Evolutionary conservation across 345 rosid genomes (phyloP).

Genomic region (sweet orange (Citrus sinensis)): DNA sequence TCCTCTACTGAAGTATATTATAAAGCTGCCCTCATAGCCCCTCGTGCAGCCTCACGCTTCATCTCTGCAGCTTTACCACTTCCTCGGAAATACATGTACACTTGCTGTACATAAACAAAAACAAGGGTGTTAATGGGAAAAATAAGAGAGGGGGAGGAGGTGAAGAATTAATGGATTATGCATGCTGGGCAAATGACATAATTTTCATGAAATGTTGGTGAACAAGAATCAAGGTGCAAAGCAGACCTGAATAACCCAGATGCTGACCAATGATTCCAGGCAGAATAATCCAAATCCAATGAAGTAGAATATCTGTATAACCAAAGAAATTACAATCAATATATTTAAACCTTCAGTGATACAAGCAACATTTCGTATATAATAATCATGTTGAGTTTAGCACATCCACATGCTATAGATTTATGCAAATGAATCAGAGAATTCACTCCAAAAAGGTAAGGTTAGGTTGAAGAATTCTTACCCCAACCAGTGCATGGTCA

Average conservation of each 20-base stretch:
- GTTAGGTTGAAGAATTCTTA: constrained; percentile 30
- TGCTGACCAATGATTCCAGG: constrained; percentile 68
- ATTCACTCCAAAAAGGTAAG: not conserved
- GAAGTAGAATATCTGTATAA: constrained; percentile 74
- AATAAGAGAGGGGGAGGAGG: too few relatives aligned
- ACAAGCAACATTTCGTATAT: not conserved
- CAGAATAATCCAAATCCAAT: constrained; percentile 78
- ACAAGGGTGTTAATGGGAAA: not conserved
- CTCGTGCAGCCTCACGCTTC: constrained; percentile 54
- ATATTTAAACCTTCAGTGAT: not conserved
- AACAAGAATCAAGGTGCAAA: not conserved
- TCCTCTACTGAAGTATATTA: constrained; percentile 26
- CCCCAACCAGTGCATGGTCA: constrained; percentile 55
- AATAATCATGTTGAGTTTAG: not conserved
- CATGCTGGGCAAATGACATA: not conserved
- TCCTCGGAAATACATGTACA: constrained; percentile 77
- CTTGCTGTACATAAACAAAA: constrained; percentile 48
- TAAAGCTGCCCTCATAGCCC: constrained; percentile 67
- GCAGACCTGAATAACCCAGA: constrained; percentile 89
- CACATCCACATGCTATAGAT: not conserved
- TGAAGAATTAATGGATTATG: not conserved
- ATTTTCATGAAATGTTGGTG: not conserved
- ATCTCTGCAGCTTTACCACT: constrained; percentile 64
- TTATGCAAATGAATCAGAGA: not conserved
- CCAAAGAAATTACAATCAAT: constrained; percentile 1